phyloP scores from a whole-genome alignment of 768 basidiomycete species.

The Lactarius sp. region DNA sequence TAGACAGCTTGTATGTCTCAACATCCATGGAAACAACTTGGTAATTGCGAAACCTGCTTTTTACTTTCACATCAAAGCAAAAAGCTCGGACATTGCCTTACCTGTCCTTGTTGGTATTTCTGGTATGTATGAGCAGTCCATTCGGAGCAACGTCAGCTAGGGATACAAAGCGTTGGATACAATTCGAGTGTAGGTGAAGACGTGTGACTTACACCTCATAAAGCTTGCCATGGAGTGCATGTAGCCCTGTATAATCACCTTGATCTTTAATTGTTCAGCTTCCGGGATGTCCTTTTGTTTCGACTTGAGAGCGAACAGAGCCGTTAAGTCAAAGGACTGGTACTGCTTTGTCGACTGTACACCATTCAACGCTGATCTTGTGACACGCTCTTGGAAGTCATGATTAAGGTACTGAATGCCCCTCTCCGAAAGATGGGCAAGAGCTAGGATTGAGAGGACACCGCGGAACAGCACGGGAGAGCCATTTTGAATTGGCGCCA shows the following conservation, averaged over 20 bases:
- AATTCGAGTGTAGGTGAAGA: not conserved
- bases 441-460: constrained; percentile 40
- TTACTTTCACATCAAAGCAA: not conserved
- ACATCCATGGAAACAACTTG: constrained; percentile 45
- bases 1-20: constrained; percentile 39
- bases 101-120: constrained; percentile 29
- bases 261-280: not conserved
- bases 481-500: not conserved
- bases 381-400: constrained; percentile 42
- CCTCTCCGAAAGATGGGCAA: constrained; percentile 46
- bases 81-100: constrained; percentile 23
- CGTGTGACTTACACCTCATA: constrained; percentile 35
- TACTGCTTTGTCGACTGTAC: constrained; percentile 27
- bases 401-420: constrained; percentile 40
- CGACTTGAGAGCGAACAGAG: not conserved
- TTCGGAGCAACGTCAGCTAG: constrained; percentile 31
- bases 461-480: constrained; percentile 46
- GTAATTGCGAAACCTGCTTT: constrained; percentile 40
- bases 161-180: not conserved
- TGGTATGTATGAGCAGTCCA: constrained; percentile 32
- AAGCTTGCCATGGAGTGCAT: constrained; percentile 37
- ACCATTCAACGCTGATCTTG: constrained; percentile 26
- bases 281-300: constrained; percentile 1
- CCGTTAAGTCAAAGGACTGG: not conserved
- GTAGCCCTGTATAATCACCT: constrained; percentile 10